These are phyloP conservation scores for Leptomonas pyrrhocoris DNA, from an alignment of 208 protist genomes.

Conservation along the genomic window DNA sequence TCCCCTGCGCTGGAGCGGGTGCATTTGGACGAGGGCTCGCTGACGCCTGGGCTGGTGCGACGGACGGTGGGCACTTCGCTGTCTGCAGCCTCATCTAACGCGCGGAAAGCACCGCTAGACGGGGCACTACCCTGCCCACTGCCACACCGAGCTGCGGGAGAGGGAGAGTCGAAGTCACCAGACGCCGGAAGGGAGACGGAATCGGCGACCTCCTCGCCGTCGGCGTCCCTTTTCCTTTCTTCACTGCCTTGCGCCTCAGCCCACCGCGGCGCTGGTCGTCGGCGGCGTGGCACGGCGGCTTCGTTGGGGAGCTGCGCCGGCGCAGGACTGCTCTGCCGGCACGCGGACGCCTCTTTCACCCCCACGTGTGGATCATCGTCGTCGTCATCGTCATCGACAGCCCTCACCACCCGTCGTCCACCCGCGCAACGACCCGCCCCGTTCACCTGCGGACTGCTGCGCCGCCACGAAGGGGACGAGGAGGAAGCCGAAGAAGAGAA, in stretches of 20 bases:
- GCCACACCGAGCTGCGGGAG: not conserved
- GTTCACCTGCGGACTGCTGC: not conserved
- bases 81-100: slow-evolving; percentile 4
- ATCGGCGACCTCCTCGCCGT: not conserved
- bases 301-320: not conserved
- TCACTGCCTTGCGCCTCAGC: not conserved
- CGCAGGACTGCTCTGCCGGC: not conserved
- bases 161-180: not conserved
- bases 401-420: not conserved
- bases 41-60: slow-evolving; percentile 19
- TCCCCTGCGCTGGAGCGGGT: not conserved
- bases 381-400: not conserved
- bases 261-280: no score
- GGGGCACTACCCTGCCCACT: not conserved
- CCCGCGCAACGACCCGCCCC: not conserved
- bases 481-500: not conserved
- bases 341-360: not conserved
- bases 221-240: not conserved
- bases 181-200: not conserved
- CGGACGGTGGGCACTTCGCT: slow-evolving; percentile 11
- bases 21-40: slow-evolving; percentile 11
- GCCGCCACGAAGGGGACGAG: slow-evolving; percentile 3
- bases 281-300: no score
- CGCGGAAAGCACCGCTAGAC: not conserved
- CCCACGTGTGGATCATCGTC: no score